These are phyloP conservation scores for Alternaria atra DNA, from an alignment of 2,329 filamentous ascomycete genomes.

Conservation along the genomic window DNA sequence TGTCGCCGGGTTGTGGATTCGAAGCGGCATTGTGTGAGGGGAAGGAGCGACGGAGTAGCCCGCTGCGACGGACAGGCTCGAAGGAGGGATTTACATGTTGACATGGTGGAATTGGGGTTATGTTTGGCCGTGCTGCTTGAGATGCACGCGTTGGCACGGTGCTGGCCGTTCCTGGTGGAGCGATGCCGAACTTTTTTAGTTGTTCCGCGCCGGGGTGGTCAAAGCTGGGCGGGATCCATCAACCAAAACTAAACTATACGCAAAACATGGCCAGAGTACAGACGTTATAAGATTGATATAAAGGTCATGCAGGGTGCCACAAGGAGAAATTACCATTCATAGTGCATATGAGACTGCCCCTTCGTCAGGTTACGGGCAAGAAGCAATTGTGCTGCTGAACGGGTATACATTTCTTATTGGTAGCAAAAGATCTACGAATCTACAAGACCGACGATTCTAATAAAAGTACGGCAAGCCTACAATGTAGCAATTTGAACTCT, in stretches of 20 bases:
- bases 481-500: no score
- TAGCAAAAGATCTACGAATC: not conserved
- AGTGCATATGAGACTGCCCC: not conserved
- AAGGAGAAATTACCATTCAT: not conserved
- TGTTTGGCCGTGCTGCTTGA: constrained; percentile 15
- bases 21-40: constrained; percentile 49
- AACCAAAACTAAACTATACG: not conserved
- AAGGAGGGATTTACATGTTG: constrained; percentile 43
- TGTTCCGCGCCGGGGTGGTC: constrained; percentile 34
- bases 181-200: constrained; percentile 37
- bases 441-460: not conserved
- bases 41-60: constrained; percentile 31
- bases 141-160: constrained; percentile 15
- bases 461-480: not conserved
- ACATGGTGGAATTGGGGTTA: constrained; percentile 40
- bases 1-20: constrained; percentile 58
- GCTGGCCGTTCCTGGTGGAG: constrained; percentile 18
- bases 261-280: not conserved
- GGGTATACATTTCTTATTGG: constrained; percentile 21
- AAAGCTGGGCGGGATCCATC: constrained; percentile 14
- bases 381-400: not conserved
- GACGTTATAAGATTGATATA: not conserved
- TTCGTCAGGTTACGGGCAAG: not conserved
- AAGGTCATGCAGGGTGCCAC: not conserved
- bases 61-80: constrained; percentile 32